These are phyloP conservation scores for Leishmania major DNA, from an alignment of 208 protist species.

Conservation along the genomic window DNA sequence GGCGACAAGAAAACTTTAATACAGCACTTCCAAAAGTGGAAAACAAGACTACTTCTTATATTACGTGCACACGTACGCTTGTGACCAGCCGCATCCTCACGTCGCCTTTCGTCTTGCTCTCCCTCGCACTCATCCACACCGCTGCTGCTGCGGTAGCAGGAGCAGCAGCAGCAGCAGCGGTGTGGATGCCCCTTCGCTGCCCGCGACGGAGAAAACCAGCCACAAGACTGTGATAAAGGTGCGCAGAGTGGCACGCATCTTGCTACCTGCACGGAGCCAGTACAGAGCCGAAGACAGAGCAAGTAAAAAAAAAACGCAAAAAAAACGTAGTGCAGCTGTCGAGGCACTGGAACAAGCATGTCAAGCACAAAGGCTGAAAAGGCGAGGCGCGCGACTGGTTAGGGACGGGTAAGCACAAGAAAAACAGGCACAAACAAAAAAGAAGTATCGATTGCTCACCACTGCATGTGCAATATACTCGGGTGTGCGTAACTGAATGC, in stretches of 20 bases:
- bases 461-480: not conserved
- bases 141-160: not conserved
- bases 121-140: not conserved
- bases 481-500: not conserved
- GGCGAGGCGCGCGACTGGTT: too few species aligned
- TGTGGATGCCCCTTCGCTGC: not conserved
- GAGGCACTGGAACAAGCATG: not conserved
- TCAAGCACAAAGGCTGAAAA: not conserved
- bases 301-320: not conserved
- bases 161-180: too few species aligned
- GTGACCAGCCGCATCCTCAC: not conserved
- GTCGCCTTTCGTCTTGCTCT: not conserved
- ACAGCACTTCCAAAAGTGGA: not conserved
- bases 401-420: not conserved
- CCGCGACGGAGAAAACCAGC: not conserved
- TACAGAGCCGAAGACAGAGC: not conserved
- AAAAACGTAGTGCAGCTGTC: not conserved
- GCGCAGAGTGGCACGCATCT: not conserved
- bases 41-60: not conserved
- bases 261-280: not conserved
- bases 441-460: too few species aligned
- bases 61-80: not conserved
- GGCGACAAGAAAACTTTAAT: not conserved
- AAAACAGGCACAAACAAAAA: not conserved
- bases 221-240: not conserved